Evolutionary conservation across 2,329 filamentous ascomycete genomes (phyloP).

Genomic region (Sordariomycetes sp.): DNA sequence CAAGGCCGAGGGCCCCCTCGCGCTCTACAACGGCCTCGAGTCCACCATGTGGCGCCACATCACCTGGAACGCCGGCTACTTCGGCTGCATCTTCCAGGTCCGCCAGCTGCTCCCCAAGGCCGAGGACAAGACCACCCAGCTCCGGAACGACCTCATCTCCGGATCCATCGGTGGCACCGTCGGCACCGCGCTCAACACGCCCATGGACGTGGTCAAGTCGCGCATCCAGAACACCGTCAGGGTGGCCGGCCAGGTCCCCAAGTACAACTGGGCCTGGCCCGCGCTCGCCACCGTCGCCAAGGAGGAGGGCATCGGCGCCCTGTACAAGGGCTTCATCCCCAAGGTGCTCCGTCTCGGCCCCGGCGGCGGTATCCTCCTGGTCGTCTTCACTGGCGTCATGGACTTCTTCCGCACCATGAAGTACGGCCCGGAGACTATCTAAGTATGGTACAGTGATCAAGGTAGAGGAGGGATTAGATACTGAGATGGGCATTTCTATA

Average conservation of each 20-base stretch:
- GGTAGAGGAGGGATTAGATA: not conserved
- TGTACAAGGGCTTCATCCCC: slow-evolving; percentile 97
- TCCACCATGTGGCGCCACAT: slow-evolving; percentile 92
- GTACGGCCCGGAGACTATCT: slow-evolving; percentile 7
- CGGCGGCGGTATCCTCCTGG: slow-evolving; percentile 60
- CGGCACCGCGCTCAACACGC: slow-evolving; percentile 89
- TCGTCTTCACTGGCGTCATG: slow-evolving; percentile 80
- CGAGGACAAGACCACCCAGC: slow-evolving; percentile 70
- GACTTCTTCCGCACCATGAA: slow-evolving; percentile 75
- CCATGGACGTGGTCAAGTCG: slow-evolving; percentile 95
- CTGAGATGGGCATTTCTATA: not conserved
- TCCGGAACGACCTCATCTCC: slow-evolving; percentile 78
- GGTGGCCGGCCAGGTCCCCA: slow-evolving; percentile 68
- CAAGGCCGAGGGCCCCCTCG: slow-evolving; percentile 69
- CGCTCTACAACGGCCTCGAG: slow-evolving; percentile 94
- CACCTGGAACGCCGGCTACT: slow-evolving; percentile 89
- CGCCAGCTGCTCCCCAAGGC: slow-evolving; percentile 71
- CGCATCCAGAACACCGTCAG: slow-evolving; percentile 91
- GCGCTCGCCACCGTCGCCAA: slow-evolving; percentile 75
- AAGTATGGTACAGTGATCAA: not conserved
- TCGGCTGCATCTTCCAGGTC: slow-evolving; percentile 97
- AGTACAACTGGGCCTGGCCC: slow-evolving; percentile 99
- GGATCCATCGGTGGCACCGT: slow-evolving; percentile 78
- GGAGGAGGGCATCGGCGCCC: slow-evolving; percentile 83
- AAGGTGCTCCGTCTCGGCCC: slow-evolving; percentile 59